These are phyloP conservation scores for Allodekkera sacchari DNA, from an alignment of 805 yeast genomes.

Conservation along the genomic window DNA sequence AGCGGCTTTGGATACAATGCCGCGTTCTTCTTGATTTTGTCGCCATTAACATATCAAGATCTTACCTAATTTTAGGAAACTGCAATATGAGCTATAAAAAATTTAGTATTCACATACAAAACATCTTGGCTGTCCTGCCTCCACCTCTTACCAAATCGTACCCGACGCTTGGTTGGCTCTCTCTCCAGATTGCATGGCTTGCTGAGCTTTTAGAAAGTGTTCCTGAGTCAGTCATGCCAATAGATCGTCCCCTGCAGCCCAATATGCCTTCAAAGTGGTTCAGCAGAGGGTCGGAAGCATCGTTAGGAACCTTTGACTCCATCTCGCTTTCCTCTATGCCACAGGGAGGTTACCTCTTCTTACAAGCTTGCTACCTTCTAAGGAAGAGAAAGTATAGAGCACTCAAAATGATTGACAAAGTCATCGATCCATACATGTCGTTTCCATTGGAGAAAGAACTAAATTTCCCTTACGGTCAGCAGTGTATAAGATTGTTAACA, in stretches of 20 bases:
- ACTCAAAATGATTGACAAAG: background rate
- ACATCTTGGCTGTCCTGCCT: constrained; percentile 34
- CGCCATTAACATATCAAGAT: constrained; percentile 55
- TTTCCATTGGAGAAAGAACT: constrained; percentile 17
- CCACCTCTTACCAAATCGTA: constrained; percentile 19
- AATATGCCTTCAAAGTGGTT: constrained; percentile 19
- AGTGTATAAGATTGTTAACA: constrained; percentile 22
- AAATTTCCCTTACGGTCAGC: constrained; percentile 12
- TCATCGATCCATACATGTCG: constrained; percentile 21
- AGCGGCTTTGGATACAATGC: constrained; percentile 32
- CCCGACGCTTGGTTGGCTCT: constrained; percentile 42
- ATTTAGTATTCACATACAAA: constrained; percentile 55
- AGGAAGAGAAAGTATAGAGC: constrained; percentile 9
- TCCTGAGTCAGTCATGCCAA: constrained; percentile 34
- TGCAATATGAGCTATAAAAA: constrained; percentile 53
- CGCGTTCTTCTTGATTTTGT: constrained; percentile 48
- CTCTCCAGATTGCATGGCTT: constrained; percentile 57
- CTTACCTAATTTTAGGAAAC: constrained; percentile 50
- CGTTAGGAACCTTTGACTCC: too few species aligned
- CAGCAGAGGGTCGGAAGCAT: too few species aligned
- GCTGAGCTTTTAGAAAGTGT: constrained; percentile 47
- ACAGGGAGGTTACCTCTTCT: constrained; percentile 33
- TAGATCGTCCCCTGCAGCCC: constrained; percentile 27
- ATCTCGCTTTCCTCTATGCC: constrained; percentile 20
- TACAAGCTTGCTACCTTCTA: constrained; percentile 29